Conservation (phyloP, 352 stramenopile genomes). For the Globisporangium emineosum region DNA sequence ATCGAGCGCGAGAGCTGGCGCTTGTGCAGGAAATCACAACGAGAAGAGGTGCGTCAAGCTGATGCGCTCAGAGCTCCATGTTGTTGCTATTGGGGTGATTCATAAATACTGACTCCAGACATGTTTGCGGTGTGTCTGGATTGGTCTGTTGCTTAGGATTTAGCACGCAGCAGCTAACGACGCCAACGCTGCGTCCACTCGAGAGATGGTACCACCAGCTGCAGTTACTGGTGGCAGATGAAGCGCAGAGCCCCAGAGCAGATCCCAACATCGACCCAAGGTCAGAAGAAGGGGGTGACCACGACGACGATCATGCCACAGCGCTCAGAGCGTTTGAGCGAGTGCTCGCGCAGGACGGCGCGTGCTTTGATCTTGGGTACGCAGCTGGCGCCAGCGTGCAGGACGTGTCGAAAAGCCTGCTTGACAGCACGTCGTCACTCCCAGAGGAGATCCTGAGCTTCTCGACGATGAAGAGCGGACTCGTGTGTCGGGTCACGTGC, state of each 20-base stretch:
- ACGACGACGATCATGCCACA: constrained; percentile 1
- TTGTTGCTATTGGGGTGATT: not conserved
- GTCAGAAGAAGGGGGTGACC: not conserved
- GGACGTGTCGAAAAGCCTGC: constrained; percentile 28
- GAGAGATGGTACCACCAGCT: constrained; percentile 42
- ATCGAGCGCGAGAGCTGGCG: not conserved
- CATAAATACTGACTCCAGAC: not conserved
- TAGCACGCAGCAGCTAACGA: constrained; percentile 31
- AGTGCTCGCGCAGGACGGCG: constrained; percentile 19
- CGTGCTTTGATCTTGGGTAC: constrained; percentile 52
- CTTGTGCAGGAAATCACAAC: not conserved
- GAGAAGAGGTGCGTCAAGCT: not conserved
- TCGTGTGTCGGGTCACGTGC: constrained; percentile 37
- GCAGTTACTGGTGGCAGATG: constrained; percentile 20
- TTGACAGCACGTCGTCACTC: constrained; percentile 22
- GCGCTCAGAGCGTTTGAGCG: constrained; percentile 15
- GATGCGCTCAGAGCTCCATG: not conserved
- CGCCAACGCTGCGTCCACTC: constrained; percentile 25
- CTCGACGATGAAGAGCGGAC: constrained; percentile 32
- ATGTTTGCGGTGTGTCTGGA: no score
- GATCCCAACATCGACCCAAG: not conserved
- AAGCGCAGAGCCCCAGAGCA: not conserved
- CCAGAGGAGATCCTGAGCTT: constrained; percentile 47
- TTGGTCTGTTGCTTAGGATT: constrained; percentile 33
- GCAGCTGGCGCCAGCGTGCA: constrained; percentile 20